Evolutionary conservation across 257 asterid species (phyloP), one percentile per base, ranked within the genome.

Genomic region (Coffea canephora): DNA sequence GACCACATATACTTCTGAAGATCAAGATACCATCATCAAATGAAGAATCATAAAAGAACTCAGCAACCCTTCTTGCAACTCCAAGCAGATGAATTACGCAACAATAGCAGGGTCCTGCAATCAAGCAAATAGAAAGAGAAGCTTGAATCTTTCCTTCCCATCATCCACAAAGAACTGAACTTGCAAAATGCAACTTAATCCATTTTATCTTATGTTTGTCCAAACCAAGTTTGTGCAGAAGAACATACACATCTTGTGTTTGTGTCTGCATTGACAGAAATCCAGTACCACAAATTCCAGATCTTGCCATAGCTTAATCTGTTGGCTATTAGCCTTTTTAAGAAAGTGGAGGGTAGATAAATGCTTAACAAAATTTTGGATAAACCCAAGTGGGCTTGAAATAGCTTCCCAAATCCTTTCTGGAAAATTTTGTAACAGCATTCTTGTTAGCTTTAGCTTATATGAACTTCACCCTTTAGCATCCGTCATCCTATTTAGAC

Each of bases 41-140:
- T 73, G 23, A 49, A 70, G 69, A 67, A 50, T 65, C 11, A 19
- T 9, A 80, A 55, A 14, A 75, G 48, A 46, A 76, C 59, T 61
- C 82, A 73, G 69, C 78, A 75, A 54, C 54, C 55, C 55, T 73
- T 73, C 82, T 39, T 13, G 61, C 39, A 74, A 55, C 82, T 76
- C 77, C 49, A 69, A 57, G 19, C 14, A 43, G 52, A 23, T 62
- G 79, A 46, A 16, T 73, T 76, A 86, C 36, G 81, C 87, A 78
- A 65, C 83, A 69, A 86, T 83, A 34, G 87, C 31, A 27, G 89
- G 87, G 70, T 86, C 89, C 87, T 86, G 84, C 77, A 75, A 77
- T 74, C 77, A 61, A 15, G 61, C 62, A 82, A 65, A 71, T 43
- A 13, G 34, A 69, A 76, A 77, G 27, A 65, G 23, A 41, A 55